Base-by-base conservation (phyloP, 306 rosid species). In the Cucumis melo region DNA sequence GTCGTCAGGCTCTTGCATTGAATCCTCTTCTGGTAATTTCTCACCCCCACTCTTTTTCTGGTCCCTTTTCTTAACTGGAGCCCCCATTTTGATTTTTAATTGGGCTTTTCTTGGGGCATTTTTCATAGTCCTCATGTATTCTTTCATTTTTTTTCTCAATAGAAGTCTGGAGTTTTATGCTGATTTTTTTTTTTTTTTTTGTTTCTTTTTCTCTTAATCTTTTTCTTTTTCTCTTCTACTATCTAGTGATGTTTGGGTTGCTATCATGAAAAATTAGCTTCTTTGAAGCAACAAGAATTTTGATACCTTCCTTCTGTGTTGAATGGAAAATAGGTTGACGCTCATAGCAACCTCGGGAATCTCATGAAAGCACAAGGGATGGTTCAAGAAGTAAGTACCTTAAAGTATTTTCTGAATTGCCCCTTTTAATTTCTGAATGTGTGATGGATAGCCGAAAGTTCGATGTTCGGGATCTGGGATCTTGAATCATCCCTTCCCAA, bases 1-100 rank as follows among this genome's bases (percentile, higher is more conserved):
- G 99, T 78, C 99, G 93, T 77, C 99, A 95, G 84, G 99, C 99
- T 76, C 97, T 95, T 79, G 89, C 95, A 7, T 82, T 95, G 58
- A 95, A 95, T 84, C 99, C 99, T 80, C 82, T 77, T 78, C 86
- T 95, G 97, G 99, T 92, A 88, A 50, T 60, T 29, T 78, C 36
- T 63, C 27, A 50, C 54, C 23, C 44, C 23, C 42, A 7, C 61
- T 44, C 57, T 8, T 51, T 16, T 51, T 16, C 5, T 12, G 16
- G 20, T 6, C 10, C 56, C 20, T 15, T 16, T 50, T 51, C 3
- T 51, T 51, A 51, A 51, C 20, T 2, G 20, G 56, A 51, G 56
- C 20, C n/a, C 6, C 56, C 17, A 6, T 16, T 15, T 32, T 32
- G 36, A 32, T 32, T 51, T 5, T 16, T 51, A 5, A 9, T 51